Evolutionary conservation across 768 basidiomycete genomes (phyloP), one percentile per base, ranked within the genome.

Genomic region (Auricularia sp.): DNA sequence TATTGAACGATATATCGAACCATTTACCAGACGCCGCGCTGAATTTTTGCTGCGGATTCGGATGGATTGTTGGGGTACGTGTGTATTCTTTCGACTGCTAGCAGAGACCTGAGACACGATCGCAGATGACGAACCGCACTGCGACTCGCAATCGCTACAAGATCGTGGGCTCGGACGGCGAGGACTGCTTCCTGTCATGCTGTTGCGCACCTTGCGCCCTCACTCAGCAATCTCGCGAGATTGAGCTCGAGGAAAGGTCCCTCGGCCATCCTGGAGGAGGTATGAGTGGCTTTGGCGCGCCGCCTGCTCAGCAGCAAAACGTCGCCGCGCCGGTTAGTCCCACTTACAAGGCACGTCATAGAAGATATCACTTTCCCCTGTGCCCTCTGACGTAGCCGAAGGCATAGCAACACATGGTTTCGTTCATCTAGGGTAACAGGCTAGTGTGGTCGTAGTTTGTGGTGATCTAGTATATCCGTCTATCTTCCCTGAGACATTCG

Each of bases 191-290:
- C 47, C 64, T 75, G 3, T 71, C 78, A 0, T 75, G 71, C 33
- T 83, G 73, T 68, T 84, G 82, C 69, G 67, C 69, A 0, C 77
- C 82, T n/a, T 85, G 83, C 69, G 76, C 75, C 11, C 78, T 84
- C 58, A 75, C 76, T 0, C 83, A 84, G 69, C 82, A 81, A 65
- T 73, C 73, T 37, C 74, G 76, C 35, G 82, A 84, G 66, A 66
- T 84, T 10, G 77, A 78, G 69, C 70, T 80, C 64, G 82, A 83
- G 69, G 82, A 82, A 56, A 67, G 64, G 63, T 36, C 45, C 54
- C 63, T 66, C 62, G 56, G 56, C 29, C 56, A 59, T 18, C 16
- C 56, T 4, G 56, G 56, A 8, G 56, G 56, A 29, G 56, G 56
- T 8, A 51, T 51, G 47, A 18, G 1, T 21, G 18, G 21, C 6